Evolutionary conservation across 495 filamentous ascomycete genomes (phyloP), one percentile per base, ranked within the genome.

Genomic region (Annulohypoxylon maeteangense): DNA sequence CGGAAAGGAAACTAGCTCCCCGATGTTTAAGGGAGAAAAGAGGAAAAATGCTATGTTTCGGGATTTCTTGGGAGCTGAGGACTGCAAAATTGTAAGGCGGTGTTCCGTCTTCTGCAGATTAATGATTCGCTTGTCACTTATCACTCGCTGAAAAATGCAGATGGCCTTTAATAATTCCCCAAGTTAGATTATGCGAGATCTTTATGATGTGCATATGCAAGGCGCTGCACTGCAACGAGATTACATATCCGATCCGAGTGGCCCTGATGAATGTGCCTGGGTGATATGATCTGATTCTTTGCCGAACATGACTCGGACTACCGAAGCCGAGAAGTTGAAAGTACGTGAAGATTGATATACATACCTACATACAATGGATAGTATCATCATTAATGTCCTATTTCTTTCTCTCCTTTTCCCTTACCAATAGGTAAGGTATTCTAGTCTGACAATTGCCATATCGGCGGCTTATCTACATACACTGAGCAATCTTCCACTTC

Each of bases 1-100:
- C 45, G 31, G 18, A 62, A 31, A 34, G 57, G 1, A 61, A 36
- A 31, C n/a, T 38, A 54, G 38, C 18, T 14, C 34, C 34, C n/a
- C 47, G 20, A 16, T 31, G 50, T 36, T 11, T 34, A 54, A 54
- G 25, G 11, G 31, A 32, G 31, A 57, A 27, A 44, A 50, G n/a
- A 38, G 23, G 20, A 14, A 53, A 50, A 59, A 14, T 29, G 50
- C 36, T 27, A 67, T 58, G 29, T 54, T 29, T 50, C 61, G 61
- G 47, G 61, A 73, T 73, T 73, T 72, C 60, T 73, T 73, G 70
- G 70, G n/a, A 73, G 70, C 55, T 73, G 70, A 23, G 44, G 31
- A 31, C 65, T 16, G 40, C 40, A 44, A 65, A 62, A 68, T 65
- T 51, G 55, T 31, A 50, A 7, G 47, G 40, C 56, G 40, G 34